Percentiles rank a stretch among this genome's conserved stretches.
These are phyloP conservation scores for Dictyostelium brefeldianum DNA, from an alignment of 78 protist genomes.

Conservation along the genomic window DNA sequence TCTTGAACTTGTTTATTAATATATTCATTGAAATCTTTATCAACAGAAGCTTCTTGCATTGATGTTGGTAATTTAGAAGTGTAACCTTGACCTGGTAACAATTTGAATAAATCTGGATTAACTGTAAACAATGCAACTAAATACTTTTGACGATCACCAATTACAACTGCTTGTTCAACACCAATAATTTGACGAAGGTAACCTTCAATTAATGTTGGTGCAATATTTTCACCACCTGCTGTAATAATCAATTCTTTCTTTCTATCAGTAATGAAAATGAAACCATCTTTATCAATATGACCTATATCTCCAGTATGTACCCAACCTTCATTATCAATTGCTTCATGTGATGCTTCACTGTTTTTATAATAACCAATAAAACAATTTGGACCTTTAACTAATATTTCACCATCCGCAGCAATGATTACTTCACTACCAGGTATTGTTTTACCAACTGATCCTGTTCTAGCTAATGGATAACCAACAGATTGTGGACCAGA, in stretches of 20 bases:
- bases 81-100: slow-evolving; percentile 1
- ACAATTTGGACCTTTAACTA: slow-evolving; percentile 84
- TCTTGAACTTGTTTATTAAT: slow-evolving; percentile 54
- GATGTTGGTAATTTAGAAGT: slow-evolving; percentile 45
- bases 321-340: slow-evolving; percentile 92
- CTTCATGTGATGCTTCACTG: slow-evolving; percentile 73
- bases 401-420: slow-evolving; percentile 72
- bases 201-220: slow-evolving; percentile 93
- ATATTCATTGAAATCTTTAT: slow-evolving; percentile 27
- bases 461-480: slow-evolving; percentile 42
- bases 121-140: slow-evolving; percentile 55
- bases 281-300: slow-evolving; percentile 77
- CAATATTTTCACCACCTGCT: slow-evolving; percentile 97
- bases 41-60: slow-evolving; percentile 48
- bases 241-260: slow-evolving; percentile 94
- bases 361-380: slow-evolving; percentile 74
- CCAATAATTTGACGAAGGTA: slow-evolving; percentile 53
- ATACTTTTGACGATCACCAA: slow-evolving; percentile 90
- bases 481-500: slow-evolving; percentile 84
- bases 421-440: slow-evolving; percentile 78
- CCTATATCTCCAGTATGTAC: slow-evolving; percentile 94
- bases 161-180: slow-evolving; percentile 72
- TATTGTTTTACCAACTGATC: slow-evolving; percentile 81
- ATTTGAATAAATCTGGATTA: slow-evolving; percentile 1
- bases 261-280: slow-evolving; percentile 89